A percentile compares a stretch with the other conserved stretches of the same genome.
These are phyloP conservation scores for Sambucus nigra DNA, from an alignment of 129 eudicot genomes.

Conservation along the genomic window DNA sequence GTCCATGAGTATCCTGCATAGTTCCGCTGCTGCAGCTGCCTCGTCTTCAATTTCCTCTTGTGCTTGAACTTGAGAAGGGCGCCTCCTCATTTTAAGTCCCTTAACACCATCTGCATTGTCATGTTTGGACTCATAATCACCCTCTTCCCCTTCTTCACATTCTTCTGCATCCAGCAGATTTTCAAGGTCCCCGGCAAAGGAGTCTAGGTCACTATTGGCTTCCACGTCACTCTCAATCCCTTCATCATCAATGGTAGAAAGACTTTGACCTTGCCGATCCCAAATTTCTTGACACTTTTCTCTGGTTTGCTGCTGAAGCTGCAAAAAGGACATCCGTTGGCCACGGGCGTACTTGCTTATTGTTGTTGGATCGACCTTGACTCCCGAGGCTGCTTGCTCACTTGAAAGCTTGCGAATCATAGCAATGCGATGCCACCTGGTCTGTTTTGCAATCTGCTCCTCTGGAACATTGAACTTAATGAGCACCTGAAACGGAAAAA, in stretches of 20 bases:
- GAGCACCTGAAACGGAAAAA: constrained; percentile 52
- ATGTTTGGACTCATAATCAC: constrained; percentile 46
- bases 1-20: constrained; percentile 93
- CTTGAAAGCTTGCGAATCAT: constrained; percentile 94
- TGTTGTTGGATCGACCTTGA: constrained; percentile 78
- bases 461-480: constrained; percentile 85
- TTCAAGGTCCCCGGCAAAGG: constrained; percentile 96
- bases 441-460: constrained; percentile 73
- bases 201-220: constrained; percentile 87
- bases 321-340: constrained; percentile 91
- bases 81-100: constrained; percentile 90
- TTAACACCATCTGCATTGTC: constrained; percentile 48
- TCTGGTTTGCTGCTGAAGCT: constrained; percentile 94
- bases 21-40: constrained; percentile 95
- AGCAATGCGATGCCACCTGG: constrained; percentile 97
- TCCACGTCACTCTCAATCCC: constrained; percentile 84
- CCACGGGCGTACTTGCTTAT: constrained; percentile 96
- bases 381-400: constrained; percentile 98
- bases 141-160: constrained; percentile 60
- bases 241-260: constrained; percentile 74
- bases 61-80: constrained; percentile 69
- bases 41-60: constrained; percentile 94
- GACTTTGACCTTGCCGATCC: constrained; percentile 85
- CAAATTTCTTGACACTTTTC: constrained; percentile 98
- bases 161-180: constrained; percentile 84